Evolutionary conservation across 1,284 basidiomycete genomes (phyloP).

Genomic region (Xerocomus nothofagi): DNA sequence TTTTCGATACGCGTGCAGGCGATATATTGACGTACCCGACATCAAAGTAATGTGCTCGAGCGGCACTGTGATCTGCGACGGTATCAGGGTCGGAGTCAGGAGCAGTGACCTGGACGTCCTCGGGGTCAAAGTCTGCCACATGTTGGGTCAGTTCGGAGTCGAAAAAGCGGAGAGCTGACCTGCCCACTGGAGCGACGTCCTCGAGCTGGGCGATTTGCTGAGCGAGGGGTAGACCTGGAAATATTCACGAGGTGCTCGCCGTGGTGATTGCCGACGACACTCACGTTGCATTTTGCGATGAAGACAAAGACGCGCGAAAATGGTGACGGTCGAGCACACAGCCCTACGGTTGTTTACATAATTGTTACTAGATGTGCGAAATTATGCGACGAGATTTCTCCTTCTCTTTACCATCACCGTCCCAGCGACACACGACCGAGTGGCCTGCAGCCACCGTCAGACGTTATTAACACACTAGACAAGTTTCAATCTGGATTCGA

Average conservation of each 20-base stretch:
- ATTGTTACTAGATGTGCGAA: slow-evolving; percentile 32
- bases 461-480: slow-evolving; percentile 18
- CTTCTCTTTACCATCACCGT: slow-evolving; percentile 34
- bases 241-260: slow-evolving; percentile 4
- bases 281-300: slow-evolving; percentile 32
- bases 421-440: slow-evolving; percentile 31
- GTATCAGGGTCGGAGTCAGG: slow-evolving; percentile 31
- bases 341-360: slow-evolving; percentile 33
- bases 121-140: slow-evolving; percentile 80
- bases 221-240: slow-evolving; percentile 64
- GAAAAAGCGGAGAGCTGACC: slow-evolving; percentile 21
- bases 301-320: not conserved
- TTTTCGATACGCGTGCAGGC: slow-evolving; percentile 6
- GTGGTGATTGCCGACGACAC: slow-evolving; percentile 12
- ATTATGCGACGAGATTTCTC: slow-evolving; percentile 20
- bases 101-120: slow-evolving; percentile 50
- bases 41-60: slow-evolving; percentile 77
- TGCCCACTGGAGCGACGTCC: slow-evolving; percentile 67
- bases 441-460: slow-evolving; percentile 34
- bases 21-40: slow-evolving; percentile 63
- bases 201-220: slow-evolving; percentile 82
- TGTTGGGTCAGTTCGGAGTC: slow-evolving; percentile 10
- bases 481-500: slow-evolving; percentile 48
- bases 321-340: not conserved
- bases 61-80: slow-evolving; percentile 36